Percentiles rank a stretch among this genome's conserved stretches.
Evolutionary conservation across 2,329 filamentous ascomycete species (phyloP).

Genomic region (Colletotrichum eremochloae): DNA sequence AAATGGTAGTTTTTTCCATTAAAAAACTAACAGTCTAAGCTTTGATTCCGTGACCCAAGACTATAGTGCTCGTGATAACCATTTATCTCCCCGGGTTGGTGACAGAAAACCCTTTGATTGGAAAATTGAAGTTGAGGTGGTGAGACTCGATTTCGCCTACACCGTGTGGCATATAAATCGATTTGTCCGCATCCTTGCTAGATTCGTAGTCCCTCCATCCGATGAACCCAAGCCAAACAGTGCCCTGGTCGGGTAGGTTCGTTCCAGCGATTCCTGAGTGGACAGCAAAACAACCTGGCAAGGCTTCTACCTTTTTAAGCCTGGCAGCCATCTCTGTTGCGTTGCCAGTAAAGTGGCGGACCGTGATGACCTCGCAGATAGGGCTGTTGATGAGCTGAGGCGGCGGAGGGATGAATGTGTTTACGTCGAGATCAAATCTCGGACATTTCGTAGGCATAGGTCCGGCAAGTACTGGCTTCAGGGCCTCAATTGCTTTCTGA

Average conservation of each 20-base stretch:
- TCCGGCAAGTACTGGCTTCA: conserved; percentile 18
- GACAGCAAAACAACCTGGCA: conserved; percentile 22
- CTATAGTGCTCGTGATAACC: not conserved
- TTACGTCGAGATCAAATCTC: conserved; percentile 22
- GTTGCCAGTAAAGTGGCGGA: conserved; percentile 25
- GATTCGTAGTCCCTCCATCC: conserved; percentile 35
- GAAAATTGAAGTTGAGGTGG: conserved; percentile 39
- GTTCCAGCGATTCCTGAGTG: conserved; percentile 24
- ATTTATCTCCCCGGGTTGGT: conserved; percentile 36
- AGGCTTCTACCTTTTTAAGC: conserved; percentile 21
- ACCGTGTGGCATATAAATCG: conserved; percentile 13
- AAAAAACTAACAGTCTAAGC: not conserved
- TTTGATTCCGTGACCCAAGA: not conserved
- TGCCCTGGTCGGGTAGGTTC: conserved; percentile 25
- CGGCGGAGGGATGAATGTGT: conserved; percentile 25
- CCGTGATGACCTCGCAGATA: conserved; percentile 33
- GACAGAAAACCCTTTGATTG: conserved; percentile 38
- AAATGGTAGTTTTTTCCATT: not conserved
- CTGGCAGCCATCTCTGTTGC: conserved; percentile 14
- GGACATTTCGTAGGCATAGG: conserved; percentile 26
- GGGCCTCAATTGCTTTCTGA: conserved; percentile 29
- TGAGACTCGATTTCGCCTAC: conserved; percentile 23
- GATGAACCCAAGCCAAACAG: conserved; percentile 29
- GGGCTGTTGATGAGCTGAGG: conserved; percentile 37
- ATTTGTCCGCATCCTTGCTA: conserved; percentile 33